A percentile compares a stretch with the other conserved stretches of the same genome.
Evolutionary conservation across 768 basidiomycete species (phyloP).

Genomic region (Obba rivulosa): DNA sequence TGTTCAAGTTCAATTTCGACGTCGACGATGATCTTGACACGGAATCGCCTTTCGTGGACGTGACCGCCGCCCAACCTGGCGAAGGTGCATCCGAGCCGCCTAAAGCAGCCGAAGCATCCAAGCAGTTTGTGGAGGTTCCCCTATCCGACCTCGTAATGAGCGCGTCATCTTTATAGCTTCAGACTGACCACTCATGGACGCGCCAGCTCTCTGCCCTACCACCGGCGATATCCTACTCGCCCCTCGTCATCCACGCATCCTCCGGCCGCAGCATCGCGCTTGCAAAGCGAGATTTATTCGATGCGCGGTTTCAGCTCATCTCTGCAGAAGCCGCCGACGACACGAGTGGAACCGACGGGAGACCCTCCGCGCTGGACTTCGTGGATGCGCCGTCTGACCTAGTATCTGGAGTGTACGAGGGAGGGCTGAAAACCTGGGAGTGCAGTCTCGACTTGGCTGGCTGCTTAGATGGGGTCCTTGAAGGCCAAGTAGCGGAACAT

Average conservation of each 20-base stretch:
- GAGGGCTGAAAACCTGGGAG: constrained; percentile 97
- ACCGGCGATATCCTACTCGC: constrained; percentile 73
- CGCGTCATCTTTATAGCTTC: background rate
- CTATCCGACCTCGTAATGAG: constrained; percentile 10
- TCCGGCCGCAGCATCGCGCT: constrained; percentile 33
- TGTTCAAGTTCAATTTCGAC: constrained; percentile 73
- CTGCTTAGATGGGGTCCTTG: constrained; percentile 41
- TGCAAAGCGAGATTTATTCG: constrained; percentile 83
- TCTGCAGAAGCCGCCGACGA: constrained; percentile 26
- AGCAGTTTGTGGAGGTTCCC: constrained; percentile 24
- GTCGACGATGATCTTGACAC: constrained; percentile 34
- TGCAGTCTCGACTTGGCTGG: constrained; percentile 84
- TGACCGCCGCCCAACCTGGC: background rate
- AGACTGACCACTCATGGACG: background rate
- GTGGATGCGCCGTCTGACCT: constrained; percentile 86
- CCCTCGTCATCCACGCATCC: constrained; percentile 47
- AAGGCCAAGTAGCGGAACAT: constrained; percentile 18
- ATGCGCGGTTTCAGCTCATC: constrained; percentile 92
- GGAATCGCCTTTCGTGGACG: background rate
- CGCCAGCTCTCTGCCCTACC: constrained; percentile 67
- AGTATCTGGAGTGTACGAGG: constrained; percentile 89
- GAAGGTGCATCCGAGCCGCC: constrained; percentile 6
- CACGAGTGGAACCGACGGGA: constrained; percentile 4
- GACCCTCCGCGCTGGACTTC: constrained; percentile 44
- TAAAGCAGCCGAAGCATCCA: background rate